Conservation (phyloP, 2,329 filamentous ascomycete species). For the Hypoxylon sp. region DNA sequence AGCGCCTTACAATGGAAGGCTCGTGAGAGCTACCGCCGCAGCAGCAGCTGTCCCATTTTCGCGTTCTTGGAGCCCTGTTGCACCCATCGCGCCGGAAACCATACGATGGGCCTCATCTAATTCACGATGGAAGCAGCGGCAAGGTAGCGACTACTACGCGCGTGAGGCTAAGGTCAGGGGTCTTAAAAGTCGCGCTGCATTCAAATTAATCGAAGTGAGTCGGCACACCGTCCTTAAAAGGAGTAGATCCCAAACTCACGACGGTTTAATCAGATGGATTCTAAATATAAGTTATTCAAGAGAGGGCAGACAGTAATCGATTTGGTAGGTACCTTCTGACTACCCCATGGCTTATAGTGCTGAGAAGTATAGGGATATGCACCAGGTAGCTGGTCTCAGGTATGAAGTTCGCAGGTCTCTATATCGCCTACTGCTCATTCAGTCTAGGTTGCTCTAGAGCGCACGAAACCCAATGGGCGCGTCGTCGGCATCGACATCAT, state of each 20-base stretch:
- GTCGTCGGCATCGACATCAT: constrained; percentile 95
- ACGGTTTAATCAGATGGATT: constrained; percentile 76
- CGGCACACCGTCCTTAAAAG: not conserved
- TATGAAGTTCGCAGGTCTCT: constrained; percentile 51
- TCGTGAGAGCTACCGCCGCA: constrained; percentile 39
- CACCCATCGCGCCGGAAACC: constrained; percentile 8
- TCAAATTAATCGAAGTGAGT: constrained; percentile 87
- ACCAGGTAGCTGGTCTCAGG: constrained; percentile 80
- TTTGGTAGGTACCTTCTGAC: constrained; percentile 70
- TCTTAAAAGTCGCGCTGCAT: constrained; percentile 91
- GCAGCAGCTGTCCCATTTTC: constrained; percentile 25
- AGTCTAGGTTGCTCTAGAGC: constrained; percentile 81
- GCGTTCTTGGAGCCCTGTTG: not conserved
- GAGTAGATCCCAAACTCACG: constrained; percentile 21
- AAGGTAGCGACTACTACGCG: constrained; percentile 79
- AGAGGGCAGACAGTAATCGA: constrained; percentile 90
- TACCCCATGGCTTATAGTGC: not conserved
- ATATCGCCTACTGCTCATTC: constrained; percentile 33
- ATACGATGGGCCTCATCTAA: constrained; percentile 71
- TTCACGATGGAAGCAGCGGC: constrained; percentile 83
- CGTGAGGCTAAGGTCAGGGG: constrained; percentile 82
- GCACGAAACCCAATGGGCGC: constrained; percentile 81
- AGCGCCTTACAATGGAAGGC: constrained; percentile 50
- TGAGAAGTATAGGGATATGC: constrained; percentile 75
- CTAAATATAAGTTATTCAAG: constrained; percentile 83